Conservation (phyloP, 805 yeast genomes). For the Candida awuae region DNA sequence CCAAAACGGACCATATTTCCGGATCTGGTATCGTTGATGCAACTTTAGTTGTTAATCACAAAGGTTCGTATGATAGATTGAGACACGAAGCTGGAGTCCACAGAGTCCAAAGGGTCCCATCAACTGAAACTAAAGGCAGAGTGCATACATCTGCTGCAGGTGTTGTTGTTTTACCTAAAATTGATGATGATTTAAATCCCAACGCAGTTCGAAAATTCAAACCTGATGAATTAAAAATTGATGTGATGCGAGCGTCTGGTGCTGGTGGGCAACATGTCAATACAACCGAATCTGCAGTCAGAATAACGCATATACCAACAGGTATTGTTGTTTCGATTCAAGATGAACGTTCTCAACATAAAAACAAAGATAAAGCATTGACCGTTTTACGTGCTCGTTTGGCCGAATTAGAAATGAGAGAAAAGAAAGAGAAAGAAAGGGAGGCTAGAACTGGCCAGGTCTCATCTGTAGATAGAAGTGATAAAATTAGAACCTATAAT, state of each 20-base stretch:
- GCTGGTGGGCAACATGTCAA: conserved; percentile 98
- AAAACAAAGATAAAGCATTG: conserved; percentile 88
- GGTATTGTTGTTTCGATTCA: conserved; percentile 87
- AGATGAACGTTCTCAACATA: conserved; percentile 91
- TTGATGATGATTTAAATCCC: conserved; percentile 42
- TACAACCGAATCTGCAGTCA: conserved; percentile 94
- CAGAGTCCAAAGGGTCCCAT: conserved; percentile 89
- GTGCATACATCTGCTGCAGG: conserved; percentile 96
- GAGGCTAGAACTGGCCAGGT: conserved; percentile 75
- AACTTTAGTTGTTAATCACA: conserved; percentile 60
- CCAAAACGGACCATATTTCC: conserved; percentile 46
- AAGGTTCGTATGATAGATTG: conserved; percentile 66
- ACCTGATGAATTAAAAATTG: conserved; percentile 84
- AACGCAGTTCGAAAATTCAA: conserved; percentile 47
- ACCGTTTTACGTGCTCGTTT: conserved; percentile 71
- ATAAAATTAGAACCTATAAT: conserved; percentile 89
- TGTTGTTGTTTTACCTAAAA: conserved; percentile 83
- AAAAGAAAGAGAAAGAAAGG: conserved; percentile 57
- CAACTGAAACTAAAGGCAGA: conserved; percentile 88
- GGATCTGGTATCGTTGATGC: conserved; percentile 74
- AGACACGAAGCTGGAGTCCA: conserved; percentile 93
- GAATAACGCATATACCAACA: conserved; percentile 85
- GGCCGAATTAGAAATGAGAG: conserved; percentile 69
- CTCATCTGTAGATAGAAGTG: conserved; percentile 80
- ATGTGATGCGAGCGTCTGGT: conserved; percentile 96